Evolutionary conservation across 352 stramenopile species (phyloP), one percentile per base, ranked within the genome.

Genomic region (Pythium brachiatum): DNA sequence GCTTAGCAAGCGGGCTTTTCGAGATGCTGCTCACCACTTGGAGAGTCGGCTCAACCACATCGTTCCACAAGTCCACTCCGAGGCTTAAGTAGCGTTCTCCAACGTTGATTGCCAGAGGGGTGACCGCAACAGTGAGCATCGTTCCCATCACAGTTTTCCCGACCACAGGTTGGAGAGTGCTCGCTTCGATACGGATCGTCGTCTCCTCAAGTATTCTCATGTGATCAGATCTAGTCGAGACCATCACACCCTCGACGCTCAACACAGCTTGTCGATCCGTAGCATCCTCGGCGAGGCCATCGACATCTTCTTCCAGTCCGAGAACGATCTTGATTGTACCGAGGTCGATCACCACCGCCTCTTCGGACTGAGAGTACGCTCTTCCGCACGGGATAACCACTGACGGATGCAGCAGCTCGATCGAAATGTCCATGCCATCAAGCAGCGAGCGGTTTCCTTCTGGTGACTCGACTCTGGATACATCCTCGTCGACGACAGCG

Each of bases 271-370:
- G 46, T 18, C 20, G 34, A 21, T 11, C 15, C 2, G 32, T 9
- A 6, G 12, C 20, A 26, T 29, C 32, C 3, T 5, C 16, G 21
- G 23, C 32, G 27, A n/a, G 9, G 18, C 31, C n/a, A 64, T 52
- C 6, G 26, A 23, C 12, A 47, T 61, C 68, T 70, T 11, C 53
- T 1, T 34, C 53, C 55, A 23, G 13, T 54, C 70, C 52, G 57
- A 60, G 46, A 69, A 43, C 50, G 21, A 62, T 32, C 64, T 43
- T 59, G 52, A 86, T 82, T 12, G 57, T 66, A 9, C 79, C 79
- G n/a, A 89, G 78, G 43, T 89, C 77, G 31, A 89, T 36, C 21
- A 81, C 60, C 23, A 85, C 64, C 3, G 75, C 79, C 48, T 78
- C 68, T 9, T 60, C 67, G 0, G 39, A 65, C 26, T 56, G 6